Base-by-base conservation (phyloP, 129 eudicot genomes). In the Saussurea involucrata region DNA sequence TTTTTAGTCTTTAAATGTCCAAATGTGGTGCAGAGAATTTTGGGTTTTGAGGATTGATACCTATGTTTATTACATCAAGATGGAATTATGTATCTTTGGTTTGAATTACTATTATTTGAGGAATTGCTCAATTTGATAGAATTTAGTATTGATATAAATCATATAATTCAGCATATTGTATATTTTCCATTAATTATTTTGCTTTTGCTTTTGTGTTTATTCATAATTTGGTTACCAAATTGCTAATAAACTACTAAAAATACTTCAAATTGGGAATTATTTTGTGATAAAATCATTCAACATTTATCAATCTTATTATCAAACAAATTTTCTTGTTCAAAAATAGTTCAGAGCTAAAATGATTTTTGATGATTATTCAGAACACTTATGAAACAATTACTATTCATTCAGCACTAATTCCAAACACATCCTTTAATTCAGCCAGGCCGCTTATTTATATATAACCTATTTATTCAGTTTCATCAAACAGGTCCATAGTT, bases 401-500 rank as follows among this genome's bases (percentile, higher is more conserved):
- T 44, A 12, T 44, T 44, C 18, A 44, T 44, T 3, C 21, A 49
- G 12, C 49, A 11, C 49, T 2, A 40, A 40, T 3, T 40, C 49
- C 49, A 10, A 40, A 40, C 55, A 49, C 0, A 49, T 49, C 1
- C 58, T 40, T 40, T 49, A 49, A 3, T 46, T 46, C 55, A 44
- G 0, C 55, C 55, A 13, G n/a, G 3, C 15, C 55, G 12, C 1
- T 12, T 44, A 44, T 53, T 15, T 49, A 15, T 49, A 0, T 13
- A 53, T 53, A 2, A 72, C 66, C 55, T 33, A 68, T 32, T 20
- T 60, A n/a, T 76, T 21, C 5, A 24, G 0, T 49, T 68, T 77
- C 11, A 21, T 55, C 18, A 77, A 55, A 22, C 32, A 77, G 81
- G 68, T 77, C 8, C 65, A 6, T 60, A 20, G 61, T 53, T 18